These are phyloP conservation scores for Dendrocalamus latiflorus DNA, from an alignment of 202 grass and related monocot genomes.

Conservation along the genomic window DNA sequence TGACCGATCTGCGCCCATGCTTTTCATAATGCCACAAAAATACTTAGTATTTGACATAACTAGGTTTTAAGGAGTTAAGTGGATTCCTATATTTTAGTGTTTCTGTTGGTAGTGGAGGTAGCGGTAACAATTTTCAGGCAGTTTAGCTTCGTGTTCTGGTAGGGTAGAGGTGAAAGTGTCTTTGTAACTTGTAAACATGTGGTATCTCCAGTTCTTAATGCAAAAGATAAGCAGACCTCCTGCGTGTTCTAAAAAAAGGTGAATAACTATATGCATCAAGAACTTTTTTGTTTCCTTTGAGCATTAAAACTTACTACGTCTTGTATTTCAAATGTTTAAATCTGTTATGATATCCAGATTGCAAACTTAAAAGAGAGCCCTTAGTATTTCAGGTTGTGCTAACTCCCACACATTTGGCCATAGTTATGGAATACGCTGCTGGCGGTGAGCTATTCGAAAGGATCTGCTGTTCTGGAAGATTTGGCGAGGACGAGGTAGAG, in stretches of 20 bases:
- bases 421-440: slow-evolving; percentile 98
- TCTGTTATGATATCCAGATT: slow-evolving; percentile 3
- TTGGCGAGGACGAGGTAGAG: slow-evolving; percentile 93
- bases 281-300: not conserved
- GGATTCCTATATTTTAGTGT: not conserved
- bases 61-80: no score
- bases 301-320: not conserved
- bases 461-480: slow-evolving; percentile 87
- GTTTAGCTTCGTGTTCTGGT: not conserved
- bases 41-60: not conserved
- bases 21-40: not conserved
- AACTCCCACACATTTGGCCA: slow-evolving; percentile 97
- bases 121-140: not conserved
- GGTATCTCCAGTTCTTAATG: not conserved
- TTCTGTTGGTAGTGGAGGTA: not conserved
- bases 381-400: slow-evolving; percentile 88
- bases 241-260: not conserved
- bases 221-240: not conserved
- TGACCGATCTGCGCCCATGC: not conserved
- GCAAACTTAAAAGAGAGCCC: slow-evolving; percentile 27
- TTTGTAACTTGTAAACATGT: not conserved
- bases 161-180: not conserved
- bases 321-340: slow-evolving; percentile 24
- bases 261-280: not conserved
- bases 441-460: slow-evolving; percentile 92